Evolutionary conservation across 75 land plant genomes (phyloP).

Genomic region (Cupressus sempervirens): DNA sequence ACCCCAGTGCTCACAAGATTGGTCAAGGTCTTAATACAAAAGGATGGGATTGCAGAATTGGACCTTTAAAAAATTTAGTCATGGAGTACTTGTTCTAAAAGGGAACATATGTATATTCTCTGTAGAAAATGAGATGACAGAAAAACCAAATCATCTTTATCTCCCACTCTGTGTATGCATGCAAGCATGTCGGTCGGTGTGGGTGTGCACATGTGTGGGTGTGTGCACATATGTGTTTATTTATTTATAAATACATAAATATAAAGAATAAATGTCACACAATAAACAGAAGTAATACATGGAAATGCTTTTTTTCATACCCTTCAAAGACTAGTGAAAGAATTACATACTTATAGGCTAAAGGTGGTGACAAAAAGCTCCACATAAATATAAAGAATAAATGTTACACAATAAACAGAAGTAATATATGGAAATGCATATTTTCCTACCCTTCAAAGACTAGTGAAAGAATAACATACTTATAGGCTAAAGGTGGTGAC

Average conservation of each 20-base stretch:
- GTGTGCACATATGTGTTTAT: too few species aligned
- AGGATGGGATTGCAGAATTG: background rate
- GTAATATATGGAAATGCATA: background rate
- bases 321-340: too few species aligned
- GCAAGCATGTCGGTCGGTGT: too few species aligned
- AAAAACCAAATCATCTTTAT: background rate
- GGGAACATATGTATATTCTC: background rate
- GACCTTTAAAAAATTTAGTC: background rate
- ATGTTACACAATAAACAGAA: background rate
- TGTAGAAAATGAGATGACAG: background rate
- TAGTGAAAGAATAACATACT: background rate
- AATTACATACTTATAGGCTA: too few species aligned
- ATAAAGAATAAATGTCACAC: too few species aligned
- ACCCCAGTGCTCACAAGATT: background rate
- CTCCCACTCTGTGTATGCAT: too few species aligned
- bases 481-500: background rate
- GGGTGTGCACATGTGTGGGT: too few species aligned
- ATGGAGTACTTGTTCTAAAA: background rate
- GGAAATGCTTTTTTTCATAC: too few species aligned
- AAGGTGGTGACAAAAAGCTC: too few species aligned
- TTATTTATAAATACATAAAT: too few species aligned
- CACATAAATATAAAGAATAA: background rate
- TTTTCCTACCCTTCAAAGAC: background rate
- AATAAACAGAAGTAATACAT: too few species aligned
- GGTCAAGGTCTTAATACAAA: background rate